Evolutionary conservation across 306 rosid genomes (phyloP), one percentile per base, ranked within the genome.

Genomic region (Lablab purpureus): DNA sequence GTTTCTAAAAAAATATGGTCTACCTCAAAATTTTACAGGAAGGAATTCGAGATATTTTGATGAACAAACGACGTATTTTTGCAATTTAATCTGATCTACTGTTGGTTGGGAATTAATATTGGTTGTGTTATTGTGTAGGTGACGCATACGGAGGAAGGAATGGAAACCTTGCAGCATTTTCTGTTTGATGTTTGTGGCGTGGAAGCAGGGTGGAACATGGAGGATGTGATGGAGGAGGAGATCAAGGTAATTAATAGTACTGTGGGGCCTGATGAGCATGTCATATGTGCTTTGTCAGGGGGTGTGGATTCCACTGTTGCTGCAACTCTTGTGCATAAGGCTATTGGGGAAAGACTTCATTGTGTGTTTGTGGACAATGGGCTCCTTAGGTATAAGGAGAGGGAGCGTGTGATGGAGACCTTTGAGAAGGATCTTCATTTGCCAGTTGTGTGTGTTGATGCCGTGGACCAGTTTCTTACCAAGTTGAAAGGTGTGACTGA

Each of bases 271-370:
- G 87, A 88, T 4, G 93, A 91, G 47, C 97, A 85, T 67, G 98
- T 95, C 27, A 91, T 95, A 22, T 95, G 98, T 37, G 99, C 98
- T 5, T 85, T 95, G 68, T 92, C 99, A 21, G 99, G 99, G 37
- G 99, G 99, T 75, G 99, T 95, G 41, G 99, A 95, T 87, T 95
- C 99, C 75, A 89, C 99, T 0, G 98, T 95, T 85, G 99, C 99
- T 28, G 98, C 99, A 15, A 90, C 92, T 23, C 84, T 95, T n/a
- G 97, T 95, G 58, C 97, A 95, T 63, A 93, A 89, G 79, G 99
- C 99, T 19, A 95, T 95, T 55, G 99, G 98, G 6, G 91, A 89
- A 63, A 85, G 99, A 84, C 99, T 92, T 83, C 98, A 95, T 76
- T 95, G 99, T 84, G 79, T 95, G 36, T 95, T 95, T 79, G 99